Evolutionary conservation across 139 green algal genomes (phyloP), one percentile per base, ranked within the genome.

Genomic region (Deuterostichococcus epilithicus): DNA sequence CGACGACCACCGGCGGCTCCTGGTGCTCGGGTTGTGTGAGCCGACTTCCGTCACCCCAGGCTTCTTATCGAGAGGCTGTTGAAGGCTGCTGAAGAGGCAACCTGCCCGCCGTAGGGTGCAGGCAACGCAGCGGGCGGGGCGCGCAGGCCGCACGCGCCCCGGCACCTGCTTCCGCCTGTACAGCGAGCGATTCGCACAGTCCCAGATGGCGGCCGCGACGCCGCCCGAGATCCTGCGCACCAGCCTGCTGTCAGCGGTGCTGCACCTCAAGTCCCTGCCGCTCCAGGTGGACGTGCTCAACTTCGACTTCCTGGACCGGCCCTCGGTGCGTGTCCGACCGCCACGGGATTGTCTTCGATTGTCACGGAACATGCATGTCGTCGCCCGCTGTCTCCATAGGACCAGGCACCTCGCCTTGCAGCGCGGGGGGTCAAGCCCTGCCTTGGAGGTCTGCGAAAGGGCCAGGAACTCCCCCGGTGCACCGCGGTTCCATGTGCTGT

Each of bases 301-400:
- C 8, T 99, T 99, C 78, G 92, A 98, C 77, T 99, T 96, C 86
- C 86, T 99, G 58, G 95, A 99, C 81, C 52, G 79, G 1, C 95
- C 95, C 15, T 80, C 82, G 60, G 76, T 81, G 75, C 37, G 42
- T 42, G 30, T 35, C 33, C 42, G 10, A 52, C 42, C 42, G 42
- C n/a, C n/a, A n/a, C n/a, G n/a, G n/a, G n/a, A n/a, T n/a, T n/a
- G n/a, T n/a, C n/a, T n/a, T n/a, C n/a, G n/a, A n/a, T n/a, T n/a
- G n/a, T n/a, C n/a, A n/a, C n/a, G n/a, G n/a, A n/a, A n/a, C n/a
- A n/a, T n/a, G n/a, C n/a, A n/a, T n/a, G n/a, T n/a, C n/a, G n/a
- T n/a, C n/a, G n/a, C n/a, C n/a, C n/a, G n/a, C n/a, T n/a, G n/a
- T n/a, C n/a, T n/a, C n/a, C n/a, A n/a, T n/a, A n/a, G n/a, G n/a